Evolutionary conservation across 2,329 filamentous ascomycete genomes (phyloP).

Genomic region (Periconia digitata): DNA sequence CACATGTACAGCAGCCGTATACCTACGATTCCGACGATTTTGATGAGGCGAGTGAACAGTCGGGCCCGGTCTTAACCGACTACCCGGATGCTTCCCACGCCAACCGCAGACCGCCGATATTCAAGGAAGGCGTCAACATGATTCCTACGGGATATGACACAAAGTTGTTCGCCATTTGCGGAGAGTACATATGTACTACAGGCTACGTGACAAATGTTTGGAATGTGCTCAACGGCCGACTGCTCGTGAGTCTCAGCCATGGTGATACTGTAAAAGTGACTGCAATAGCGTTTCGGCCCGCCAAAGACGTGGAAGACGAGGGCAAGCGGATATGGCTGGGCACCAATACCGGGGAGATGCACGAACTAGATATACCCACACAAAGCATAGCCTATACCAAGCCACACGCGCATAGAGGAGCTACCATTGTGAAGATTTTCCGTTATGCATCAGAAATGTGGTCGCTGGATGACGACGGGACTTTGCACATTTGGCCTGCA

Average conservation of each 20-base stretch:
- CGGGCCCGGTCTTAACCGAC: conserved; percentile 58
- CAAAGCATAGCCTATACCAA: conserved; percentile 71
- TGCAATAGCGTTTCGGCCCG: conserved; percentile 83
- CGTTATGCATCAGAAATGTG: conserved; percentile 88
- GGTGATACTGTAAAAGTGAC: conserved; percentile 83
- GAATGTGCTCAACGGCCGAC: conserved; percentile 79
- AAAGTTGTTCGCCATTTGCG: conserved; percentile 82
- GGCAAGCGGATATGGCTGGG: conserved; percentile 86
- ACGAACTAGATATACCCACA: conserved; percentile 80
- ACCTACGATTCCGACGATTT: conserved; percentile 54
- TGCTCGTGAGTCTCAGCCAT: conserved; percentile 78
- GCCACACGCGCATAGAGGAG: conserved; percentile 71
- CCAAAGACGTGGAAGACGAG: conserved; percentile 74
- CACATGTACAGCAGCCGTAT: conserved; percentile 21
- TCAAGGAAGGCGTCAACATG: conserved; percentile 71
- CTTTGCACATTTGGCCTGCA: conserved; percentile 83
- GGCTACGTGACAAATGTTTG: conserved; percentile 87
- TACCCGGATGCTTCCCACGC: conserved; percentile 84
- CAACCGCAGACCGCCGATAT: conserved; percentile 79
- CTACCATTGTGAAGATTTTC: conserved; percentile 81
- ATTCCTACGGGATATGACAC: conserved; percentile 87
- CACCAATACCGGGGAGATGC: conserved; percentile 81
- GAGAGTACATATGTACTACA: conserved; percentile 81
- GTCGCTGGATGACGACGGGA: conserved; percentile 89
- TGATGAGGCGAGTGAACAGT: conserved; percentile 50